Conservation (phyloP, 2,329 filamentous ascomycete species). For the Scedosporium dehoogii region DNA sequence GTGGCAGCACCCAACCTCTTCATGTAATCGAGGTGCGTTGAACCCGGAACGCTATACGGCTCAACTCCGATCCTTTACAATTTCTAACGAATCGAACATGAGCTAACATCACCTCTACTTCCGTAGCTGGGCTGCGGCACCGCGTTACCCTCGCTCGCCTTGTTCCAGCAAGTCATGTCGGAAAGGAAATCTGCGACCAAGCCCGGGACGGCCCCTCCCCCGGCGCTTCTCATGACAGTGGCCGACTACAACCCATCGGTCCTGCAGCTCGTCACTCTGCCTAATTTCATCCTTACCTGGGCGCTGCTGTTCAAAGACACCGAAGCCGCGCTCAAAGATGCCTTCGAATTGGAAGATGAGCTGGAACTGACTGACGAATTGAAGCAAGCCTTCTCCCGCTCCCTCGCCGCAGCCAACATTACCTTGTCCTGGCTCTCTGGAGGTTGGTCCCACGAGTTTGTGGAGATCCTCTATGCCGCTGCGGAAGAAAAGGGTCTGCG, state of each 20-base stretch:
- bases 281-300: conserved; percentile 68
- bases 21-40: conserved; percentile 5
- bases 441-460: conserved; percentile 59
- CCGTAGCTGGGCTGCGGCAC: conserved; percentile 67
- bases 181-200: conserved; percentile 13
- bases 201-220: conserved; percentile 1
- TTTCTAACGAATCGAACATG: neutral
- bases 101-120: conserved; percentile 12
- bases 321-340: conserved; percentile 29
- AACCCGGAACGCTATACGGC: neutral
- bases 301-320: conserved; percentile 33
- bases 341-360: conserved; percentile 45
- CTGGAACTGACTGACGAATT: conserved; percentile 53
- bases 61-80: neutral
- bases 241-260: conserved; percentile 76
- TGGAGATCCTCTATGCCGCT: conserved; percentile 41
- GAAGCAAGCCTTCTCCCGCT: conserved; percentile 44
- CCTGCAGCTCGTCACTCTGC: conserved; percentile 66
- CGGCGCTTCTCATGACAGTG: conserved; percentile 49
- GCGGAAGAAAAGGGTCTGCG: neutral
- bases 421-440: conserved; percentile 61
- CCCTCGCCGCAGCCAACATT: conserved; percentile 41
- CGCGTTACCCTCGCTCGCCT: conserved; percentile 59
- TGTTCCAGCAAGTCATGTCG: conserved; percentile 53
- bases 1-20: neutral